Conservation (phyloP, 2,329 filamentous ascomycete genomes). For the Epichloe uncinata region DNA sequence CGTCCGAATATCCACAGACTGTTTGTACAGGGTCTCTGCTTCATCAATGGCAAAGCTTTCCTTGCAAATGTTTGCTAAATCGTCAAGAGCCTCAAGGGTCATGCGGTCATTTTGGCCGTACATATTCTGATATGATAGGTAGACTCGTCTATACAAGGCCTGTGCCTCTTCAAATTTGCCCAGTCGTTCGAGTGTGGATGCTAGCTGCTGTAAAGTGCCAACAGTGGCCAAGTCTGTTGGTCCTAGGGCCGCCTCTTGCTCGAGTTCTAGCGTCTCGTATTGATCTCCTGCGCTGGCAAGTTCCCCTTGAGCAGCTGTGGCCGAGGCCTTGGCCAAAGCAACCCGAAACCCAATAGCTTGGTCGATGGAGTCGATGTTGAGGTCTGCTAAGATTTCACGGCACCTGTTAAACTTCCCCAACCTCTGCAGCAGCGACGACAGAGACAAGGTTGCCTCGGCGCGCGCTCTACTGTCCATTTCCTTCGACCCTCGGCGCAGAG, state of each 20-base stretch:
- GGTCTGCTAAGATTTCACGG: constrained; percentile 9
- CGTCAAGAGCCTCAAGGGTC: constrained; percentile 16
- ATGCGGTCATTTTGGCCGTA: constrained; percentile 15
- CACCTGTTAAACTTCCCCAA: constrained; percentile 8
- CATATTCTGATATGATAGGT: constrained; percentile 14
- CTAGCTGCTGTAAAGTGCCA: constrained; percentile 13
- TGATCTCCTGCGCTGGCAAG: constrained; percentile 10
- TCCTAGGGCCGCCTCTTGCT: constrained; percentile 13
- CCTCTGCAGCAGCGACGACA: constrained; percentile 12
- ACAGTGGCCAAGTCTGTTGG: constrained; percentile 12
- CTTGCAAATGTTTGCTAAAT: constrained; percentile 13
- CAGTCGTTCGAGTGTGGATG: constrained; percentile 11
- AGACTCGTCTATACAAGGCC: constrained; percentile 12
- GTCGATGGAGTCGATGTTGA: constrained; percentile 13
- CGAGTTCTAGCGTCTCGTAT: constrained; percentile 12
- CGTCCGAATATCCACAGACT: constrained; percentile 13
- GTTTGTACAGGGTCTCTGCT: constrained; percentile 14
- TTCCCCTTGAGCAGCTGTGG: constrained; percentile 11
- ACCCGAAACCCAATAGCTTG: constrained; percentile 12
- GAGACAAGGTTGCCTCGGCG: constrained; percentile 12
- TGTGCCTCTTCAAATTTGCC: constrained; percentile 14
- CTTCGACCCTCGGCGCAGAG: constrained; percentile 7
- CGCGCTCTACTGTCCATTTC: constrained; percentile 9
- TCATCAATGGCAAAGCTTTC: constrained; percentile 15
- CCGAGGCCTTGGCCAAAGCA: constrained; percentile 12